These are phyloP conservation scores for Aspergillus avenaceus DNA, from an alignment of 495 filamentous ascomycete species.

Conservation along the genomic window DNA sequence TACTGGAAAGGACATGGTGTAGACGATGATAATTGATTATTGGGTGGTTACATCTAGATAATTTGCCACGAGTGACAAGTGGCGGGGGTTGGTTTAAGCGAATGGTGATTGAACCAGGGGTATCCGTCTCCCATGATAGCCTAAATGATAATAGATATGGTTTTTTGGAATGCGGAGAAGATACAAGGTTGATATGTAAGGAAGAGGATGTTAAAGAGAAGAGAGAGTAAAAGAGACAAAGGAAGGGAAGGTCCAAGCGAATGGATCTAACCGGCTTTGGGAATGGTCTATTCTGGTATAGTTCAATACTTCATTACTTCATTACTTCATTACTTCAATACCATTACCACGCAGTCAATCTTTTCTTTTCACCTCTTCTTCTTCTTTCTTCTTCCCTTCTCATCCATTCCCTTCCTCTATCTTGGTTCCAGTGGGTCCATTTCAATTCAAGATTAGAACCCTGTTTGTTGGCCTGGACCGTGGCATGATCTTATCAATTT, in stretches of 20 bases:
- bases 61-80: background rate
- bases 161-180: conserved; percentile 14
- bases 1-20: background rate
- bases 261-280: conserved; percentile 2
- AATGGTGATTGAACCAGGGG: too few relatives aligned
- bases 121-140: too few relatives aligned
- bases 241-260: conserved; percentile 28
- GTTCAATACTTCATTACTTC: too few relatives aligned
- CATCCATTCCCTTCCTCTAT: too few relatives aligned
- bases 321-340: too few relatives aligned
- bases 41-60: background rate
- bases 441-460: background rate
- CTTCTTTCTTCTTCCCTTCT: too few relatives aligned
- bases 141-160: background rate
- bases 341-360: too few relatives aligned
- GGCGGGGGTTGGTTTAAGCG: background rate
- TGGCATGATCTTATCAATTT: background rate
- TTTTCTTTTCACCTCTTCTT: too few relatives aligned
- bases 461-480: background rate
- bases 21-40: background rate
- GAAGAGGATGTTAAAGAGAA: background rate
- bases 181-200: background rate
- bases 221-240: background rate
- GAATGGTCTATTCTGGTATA: background rate
- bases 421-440: too few relatives aligned